phyloP scores from a whole-genome alignment of 2,329 filamentous ascomycete genomes.

The Tolypocladium guangdongense region DNA sequence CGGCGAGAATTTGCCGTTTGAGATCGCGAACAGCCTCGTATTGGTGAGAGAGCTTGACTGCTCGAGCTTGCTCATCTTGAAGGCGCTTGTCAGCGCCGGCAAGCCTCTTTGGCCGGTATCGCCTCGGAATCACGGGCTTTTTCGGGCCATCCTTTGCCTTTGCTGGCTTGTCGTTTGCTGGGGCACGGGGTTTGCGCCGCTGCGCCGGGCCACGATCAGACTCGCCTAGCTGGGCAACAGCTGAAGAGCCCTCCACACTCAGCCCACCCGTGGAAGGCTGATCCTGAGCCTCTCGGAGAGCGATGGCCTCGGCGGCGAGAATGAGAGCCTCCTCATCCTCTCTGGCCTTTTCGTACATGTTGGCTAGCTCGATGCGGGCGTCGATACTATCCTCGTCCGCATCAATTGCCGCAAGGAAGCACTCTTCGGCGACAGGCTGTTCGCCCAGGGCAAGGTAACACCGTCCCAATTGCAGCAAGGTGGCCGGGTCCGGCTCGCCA shows the following conservation, averaged over 20 bases:
- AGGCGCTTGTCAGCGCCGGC: conserved; percentile 31
- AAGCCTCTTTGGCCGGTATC: conserved; percentile 35
- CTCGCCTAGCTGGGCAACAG: conserved; percentile 1
- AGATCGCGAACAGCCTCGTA: conserved; percentile 33
- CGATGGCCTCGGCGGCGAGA: conserved; percentile 64
- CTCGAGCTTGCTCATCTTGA: conserved; percentile 32
- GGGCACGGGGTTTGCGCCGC: background rate
- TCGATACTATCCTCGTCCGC: conserved; percentile 62
- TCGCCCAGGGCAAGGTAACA: conserved; percentile 59
- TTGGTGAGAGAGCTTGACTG: conserved; percentile 26
- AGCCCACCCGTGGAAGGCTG: conserved; percentile 4
- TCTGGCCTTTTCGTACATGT: conserved; percentile 68
- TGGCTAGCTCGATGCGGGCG: conserved; percentile 68
- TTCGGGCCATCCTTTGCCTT: background rate
- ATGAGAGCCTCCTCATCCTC: conserved; percentile 68
- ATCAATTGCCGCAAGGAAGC: conserved; percentile 64
- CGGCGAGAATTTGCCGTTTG: conserved; percentile 28
- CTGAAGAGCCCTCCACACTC: background rate
- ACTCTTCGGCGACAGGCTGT: conserved; percentile 61
- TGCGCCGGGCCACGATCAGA: background rate
- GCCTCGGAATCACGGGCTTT: conserved; percentile 16
- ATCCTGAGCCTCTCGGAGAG: conserved; percentile 42
- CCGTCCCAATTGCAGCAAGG: conserved; percentile 46
- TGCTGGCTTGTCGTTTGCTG: background rate
- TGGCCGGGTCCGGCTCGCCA: conserved; percentile 37